phyloP scores from a whole-genome alignment of 352 stramenopile species.

The Phytophthora pluvialis region DNA sequence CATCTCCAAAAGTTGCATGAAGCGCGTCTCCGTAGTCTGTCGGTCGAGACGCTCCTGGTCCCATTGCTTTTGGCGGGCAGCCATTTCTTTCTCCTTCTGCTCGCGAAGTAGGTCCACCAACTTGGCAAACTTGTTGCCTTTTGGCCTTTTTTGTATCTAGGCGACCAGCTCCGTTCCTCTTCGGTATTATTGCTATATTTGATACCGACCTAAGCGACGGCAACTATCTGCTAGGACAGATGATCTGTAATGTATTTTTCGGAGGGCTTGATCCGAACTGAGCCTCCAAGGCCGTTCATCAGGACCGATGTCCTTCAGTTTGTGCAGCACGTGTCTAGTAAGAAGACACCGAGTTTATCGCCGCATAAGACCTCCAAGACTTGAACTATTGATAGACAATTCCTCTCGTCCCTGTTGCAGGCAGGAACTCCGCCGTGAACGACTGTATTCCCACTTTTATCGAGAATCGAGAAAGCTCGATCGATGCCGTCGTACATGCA shows the following conservation, averaged over 20 bases:
- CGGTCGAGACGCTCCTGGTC: too few species aligned
- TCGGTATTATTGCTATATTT: not conserved
- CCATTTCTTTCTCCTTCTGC: too few species aligned
- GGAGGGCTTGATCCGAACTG: too few species aligned
- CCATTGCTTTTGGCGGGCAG: too few species aligned
- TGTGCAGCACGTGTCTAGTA: too few species aligned
- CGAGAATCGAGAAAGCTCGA: not conserved
- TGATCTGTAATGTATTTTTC: not conserved
- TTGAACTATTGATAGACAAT: slow-evolving; percentile 24
- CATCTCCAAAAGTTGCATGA: too few species aligned
- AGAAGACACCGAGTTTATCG: not conserved
- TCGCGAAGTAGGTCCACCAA: too few species aligned
- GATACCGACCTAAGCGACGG: too few species aligned
- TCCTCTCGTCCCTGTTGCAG: not conserved
- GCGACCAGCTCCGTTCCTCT: too few species aligned
- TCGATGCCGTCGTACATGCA: slow-evolving; percentile 26
- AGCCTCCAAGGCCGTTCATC: slow-evolving; percentile 1
- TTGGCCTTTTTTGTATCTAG: too few species aligned
- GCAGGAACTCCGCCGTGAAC: not conserved
- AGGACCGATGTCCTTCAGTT: not conserved
- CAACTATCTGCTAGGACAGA: not conserved
- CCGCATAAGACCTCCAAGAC: not conserved
- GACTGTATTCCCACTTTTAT: slow-evolving; percentile 19
- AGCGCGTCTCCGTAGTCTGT: too few species aligned
- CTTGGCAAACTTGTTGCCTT: too few species aligned